A percentile compares a stretch with the other conserved stretches of the same genome.
phyloP scores from a whole-genome alignment of 345 rosid genomes.

The Citrus hindsii region DNA sequence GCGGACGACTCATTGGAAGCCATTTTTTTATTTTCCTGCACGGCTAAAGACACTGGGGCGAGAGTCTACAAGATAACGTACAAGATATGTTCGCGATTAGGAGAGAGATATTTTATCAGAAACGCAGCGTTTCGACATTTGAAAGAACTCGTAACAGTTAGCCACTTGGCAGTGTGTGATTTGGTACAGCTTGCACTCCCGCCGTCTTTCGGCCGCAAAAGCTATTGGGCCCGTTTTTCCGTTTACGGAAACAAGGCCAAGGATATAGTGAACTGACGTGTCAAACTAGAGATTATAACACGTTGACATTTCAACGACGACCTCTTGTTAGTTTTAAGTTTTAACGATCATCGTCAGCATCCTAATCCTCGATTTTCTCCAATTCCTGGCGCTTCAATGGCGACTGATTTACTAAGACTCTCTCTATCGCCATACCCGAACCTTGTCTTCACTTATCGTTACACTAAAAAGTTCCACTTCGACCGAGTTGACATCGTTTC shows the following conservation, averaged over 20 bases:
- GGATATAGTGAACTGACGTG: slow-evolving; percentile 12
- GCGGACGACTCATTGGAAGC: slow-evolving; percentile 24
- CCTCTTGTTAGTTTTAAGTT: neutral
- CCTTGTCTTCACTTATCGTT: slow-evolving; percentile 14
- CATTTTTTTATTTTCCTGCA: slow-evolving; percentile 16
- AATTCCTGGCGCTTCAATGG: slow-evolving; percentile 30
- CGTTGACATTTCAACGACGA: neutral
- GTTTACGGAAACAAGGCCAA: neutral
- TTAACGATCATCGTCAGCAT: neutral
- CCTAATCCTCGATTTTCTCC: neutral
- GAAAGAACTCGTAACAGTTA: neutral
- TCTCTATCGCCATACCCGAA: slow-evolving; percentile 33
- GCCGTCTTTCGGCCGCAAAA: slow-evolving; percentile 12
- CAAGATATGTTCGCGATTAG: neutral
- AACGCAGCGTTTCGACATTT: slow-evolving; percentile 4
- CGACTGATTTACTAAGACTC: slow-evolving; percentile 40
- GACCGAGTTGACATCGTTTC: slow-evolving; percentile 13
- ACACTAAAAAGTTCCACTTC: slow-evolving; percentile 1
- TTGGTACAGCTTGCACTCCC: neutral
- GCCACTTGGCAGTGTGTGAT: neutral
- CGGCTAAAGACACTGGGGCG: neutral
- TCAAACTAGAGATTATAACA: neutral
- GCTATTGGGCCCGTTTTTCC: neutral
- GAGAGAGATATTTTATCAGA: neutral
- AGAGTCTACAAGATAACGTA: slow-evolving; percentile 2